These are phyloP conservation scores for Penicillium sp. DNA, from an alignment of 2,329 filamentous ascomycete genomes.

Conservation along the genomic window DNA sequence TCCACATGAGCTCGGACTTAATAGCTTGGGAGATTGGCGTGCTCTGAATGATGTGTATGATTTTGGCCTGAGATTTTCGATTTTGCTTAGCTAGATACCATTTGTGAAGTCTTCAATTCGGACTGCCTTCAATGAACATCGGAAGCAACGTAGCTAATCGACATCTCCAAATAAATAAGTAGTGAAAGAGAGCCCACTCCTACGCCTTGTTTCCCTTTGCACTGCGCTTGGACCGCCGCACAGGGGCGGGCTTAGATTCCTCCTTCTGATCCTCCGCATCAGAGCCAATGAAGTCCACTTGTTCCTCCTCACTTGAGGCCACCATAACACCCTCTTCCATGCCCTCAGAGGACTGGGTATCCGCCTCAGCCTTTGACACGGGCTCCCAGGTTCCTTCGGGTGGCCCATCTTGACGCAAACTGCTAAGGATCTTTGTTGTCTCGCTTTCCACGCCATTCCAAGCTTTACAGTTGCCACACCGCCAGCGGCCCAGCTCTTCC, in stretches of 20 bases:
- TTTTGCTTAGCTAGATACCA: not conserved
- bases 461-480: constrained; percentile 72
- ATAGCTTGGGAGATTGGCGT: not conserved
- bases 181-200: constrained; percentile 11
- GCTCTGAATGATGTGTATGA: not conserved
- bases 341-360: constrained; percentile 13
- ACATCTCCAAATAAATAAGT: not conserved
- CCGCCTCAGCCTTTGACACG: constrained; percentile 15
- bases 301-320: constrained; percentile 23
- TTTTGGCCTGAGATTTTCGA: not conserved
- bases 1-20: not conserved
- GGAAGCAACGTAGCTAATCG: not conserved
- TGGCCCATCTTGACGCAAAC: constrained; percentile 41
- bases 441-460: constrained; percentile 77
- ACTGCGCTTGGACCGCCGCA: constrained; percentile 21
- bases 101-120: not conserved
- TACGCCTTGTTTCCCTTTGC: constrained; percentile 20
- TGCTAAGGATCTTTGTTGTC: constrained; percentile 60
- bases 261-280: constrained; percentile 16
- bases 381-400: constrained; percentile 20
- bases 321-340: constrained; percentile 25
- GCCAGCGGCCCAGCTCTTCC: constrained; percentile 76
- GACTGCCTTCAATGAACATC: not conserved
- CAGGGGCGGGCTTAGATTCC: constrained; percentile 12
- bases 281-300: constrained; percentile 16